phyloP scores from a whole-genome alignment of 2,329 filamentous ascomycete genomes.

The Trichoderma atroviride region DNA sequence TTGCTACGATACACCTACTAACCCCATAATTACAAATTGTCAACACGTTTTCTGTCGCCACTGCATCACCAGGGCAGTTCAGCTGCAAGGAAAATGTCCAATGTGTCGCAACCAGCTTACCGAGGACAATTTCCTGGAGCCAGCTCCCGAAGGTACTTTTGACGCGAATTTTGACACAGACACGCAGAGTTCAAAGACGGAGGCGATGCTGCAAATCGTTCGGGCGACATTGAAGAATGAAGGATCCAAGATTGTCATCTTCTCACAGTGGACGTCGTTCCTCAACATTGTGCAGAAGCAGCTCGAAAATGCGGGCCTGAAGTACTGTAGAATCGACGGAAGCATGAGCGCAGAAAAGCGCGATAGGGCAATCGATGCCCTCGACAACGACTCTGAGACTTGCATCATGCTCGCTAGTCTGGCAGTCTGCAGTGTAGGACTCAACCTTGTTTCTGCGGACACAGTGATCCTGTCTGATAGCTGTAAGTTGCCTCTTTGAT shows the following conservation, averaged over 20 bases:
- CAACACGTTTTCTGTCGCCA: constrained; percentile 75
- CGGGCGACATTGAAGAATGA: constrained; percentile 66
- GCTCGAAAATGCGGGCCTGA: constrained; percentile 61
- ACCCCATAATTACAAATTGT: constrained; percentile 82
- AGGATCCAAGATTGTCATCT: constrained; percentile 70
- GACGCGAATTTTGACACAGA: constrained; percentile 61
- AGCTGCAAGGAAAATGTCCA: constrained; percentile 77
- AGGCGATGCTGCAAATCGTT: constrained; percentile 75
- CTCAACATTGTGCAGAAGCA: constrained; percentile 72
- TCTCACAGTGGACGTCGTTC: constrained; percentile 78
- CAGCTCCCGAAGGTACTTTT: constrained; percentile 57
- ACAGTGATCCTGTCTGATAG: constrained; percentile 82
- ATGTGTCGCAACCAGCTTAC: constrained; percentile 75
- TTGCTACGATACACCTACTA: constrained; percentile 72
- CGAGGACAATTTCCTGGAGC: constrained; percentile 63
- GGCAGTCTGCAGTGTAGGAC: constrained; percentile 78
- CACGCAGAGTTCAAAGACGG: constrained; percentile 78
- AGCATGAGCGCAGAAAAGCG: constrained; percentile 71
- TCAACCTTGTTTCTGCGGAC: constrained; percentile 84
- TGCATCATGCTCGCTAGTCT: constrained; percentile 81
- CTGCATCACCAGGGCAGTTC: constrained; percentile 76
- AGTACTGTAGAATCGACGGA: constrained; percentile 76
- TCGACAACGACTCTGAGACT: constrained; percentile 68
- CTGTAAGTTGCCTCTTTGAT: constrained; percentile 49
- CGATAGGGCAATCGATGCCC: constrained; percentile 69